Percentiles rank a stretch among this genome's conserved stretches.
phyloP scores from a whole-genome alignment of 768 basidiomycete genomes.

The Naganishia kalamii region DNA sequence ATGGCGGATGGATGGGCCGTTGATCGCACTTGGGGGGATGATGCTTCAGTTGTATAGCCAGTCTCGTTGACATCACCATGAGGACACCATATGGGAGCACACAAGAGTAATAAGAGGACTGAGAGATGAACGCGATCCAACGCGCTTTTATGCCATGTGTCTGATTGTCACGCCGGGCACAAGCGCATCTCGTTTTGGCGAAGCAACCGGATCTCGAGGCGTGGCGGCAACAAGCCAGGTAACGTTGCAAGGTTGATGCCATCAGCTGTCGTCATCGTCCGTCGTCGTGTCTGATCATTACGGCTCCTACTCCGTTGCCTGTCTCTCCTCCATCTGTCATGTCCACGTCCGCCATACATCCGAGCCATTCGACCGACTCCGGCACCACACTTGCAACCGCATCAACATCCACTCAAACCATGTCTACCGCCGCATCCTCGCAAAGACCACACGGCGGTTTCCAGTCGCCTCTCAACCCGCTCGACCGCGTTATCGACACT shows the following conservation, averaged over 20 bases:
- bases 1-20: constrained; percentile 57
- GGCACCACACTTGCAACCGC: not conserved
- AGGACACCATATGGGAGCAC: too few species aligned
- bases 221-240: too few species aligned
- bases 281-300: too few species aligned
- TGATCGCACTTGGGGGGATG: not conserved
- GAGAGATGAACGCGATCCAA: too few species aligned
- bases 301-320: not conserved
- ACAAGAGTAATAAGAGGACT: too few species aligned
- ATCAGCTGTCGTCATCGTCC: not conserved
- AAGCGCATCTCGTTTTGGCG: too few species aligned
- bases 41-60: too few species aligned
- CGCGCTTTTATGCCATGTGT: too few species aligned
- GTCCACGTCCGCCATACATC: not conserved
- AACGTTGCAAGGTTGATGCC: too few species aligned
- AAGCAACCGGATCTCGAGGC: too few species aligned
- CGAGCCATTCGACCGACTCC: constrained; percentile 1
- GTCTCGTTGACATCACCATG: too few species aligned
- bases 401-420: constrained; percentile 12
- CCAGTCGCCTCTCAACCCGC: constrained; percentile 6
- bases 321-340: not conserved
- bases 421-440: constrained; percentile 15
- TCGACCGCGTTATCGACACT: constrained; percentile 13
- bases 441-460: not conserved
- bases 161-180: too few species aligned